These are phyloP conservation scores for Thuja plicata DNA, from an alignment of 83 land plant species.

Conservation along the genomic window DNA sequence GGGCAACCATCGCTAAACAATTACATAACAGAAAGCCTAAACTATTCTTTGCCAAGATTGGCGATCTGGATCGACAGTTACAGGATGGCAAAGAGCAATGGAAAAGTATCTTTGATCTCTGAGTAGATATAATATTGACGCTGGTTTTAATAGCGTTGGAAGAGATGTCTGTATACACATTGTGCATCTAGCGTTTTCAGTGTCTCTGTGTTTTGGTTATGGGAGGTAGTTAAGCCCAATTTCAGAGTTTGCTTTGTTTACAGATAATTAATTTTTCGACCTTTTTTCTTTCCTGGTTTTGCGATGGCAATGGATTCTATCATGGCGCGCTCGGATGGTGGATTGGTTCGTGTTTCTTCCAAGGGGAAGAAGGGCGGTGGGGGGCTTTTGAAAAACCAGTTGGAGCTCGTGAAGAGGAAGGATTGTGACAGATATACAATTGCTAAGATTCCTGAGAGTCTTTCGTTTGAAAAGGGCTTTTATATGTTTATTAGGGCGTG, in stretches of 20 bases:
- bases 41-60: background rate
- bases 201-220: background rate
- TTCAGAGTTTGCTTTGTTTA: background rate
- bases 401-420: slow-evolving; percentile 22
- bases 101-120: background rate
- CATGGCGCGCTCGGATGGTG: background rate
- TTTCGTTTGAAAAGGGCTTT: slow-evolving; percentile 33
- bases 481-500: slow-evolving; percentile 29
- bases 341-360: background rate
- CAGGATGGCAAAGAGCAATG: no score
- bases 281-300: background rate
- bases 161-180: background rate
- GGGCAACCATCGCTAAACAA: background rate
- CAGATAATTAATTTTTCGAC: background rate
- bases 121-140: background rate
- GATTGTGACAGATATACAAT: slow-evolving; percentile 29
- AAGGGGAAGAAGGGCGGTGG: background rate
- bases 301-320: background rate
- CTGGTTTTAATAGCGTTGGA: background rate
- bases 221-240: background rate
- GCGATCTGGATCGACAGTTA: background rate
- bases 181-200: background rate
- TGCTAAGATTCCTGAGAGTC: slow-evolving; percentile 14
- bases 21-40: background rate
- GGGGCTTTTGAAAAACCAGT: slow-evolving; percentile 26